A percentile compares a stretch with the other conserved stretches of the same genome.
Evolutionary conservation across 192 early-diverging fungal species (phyloP).

Genomic region (Lunasporangiospora selenospora): DNA sequence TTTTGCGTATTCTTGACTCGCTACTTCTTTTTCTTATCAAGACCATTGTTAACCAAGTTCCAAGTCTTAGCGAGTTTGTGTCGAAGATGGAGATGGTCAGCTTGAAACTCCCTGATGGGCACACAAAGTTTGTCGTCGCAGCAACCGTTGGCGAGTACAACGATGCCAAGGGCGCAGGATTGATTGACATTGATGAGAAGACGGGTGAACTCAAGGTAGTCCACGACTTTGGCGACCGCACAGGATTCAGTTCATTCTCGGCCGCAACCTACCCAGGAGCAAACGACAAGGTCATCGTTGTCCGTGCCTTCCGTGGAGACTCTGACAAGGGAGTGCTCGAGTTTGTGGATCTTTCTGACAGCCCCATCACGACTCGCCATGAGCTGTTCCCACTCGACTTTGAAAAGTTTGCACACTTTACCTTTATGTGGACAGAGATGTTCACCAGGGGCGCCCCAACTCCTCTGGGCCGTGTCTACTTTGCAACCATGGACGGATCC

Average conservation of each 20-base stretch:
- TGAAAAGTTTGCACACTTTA: conserved; percentile 14
- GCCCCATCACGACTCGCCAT: conserved; percentile 22
- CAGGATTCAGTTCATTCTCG: conserved; percentile 32
- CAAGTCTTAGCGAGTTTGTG: conserved; percentile 20
- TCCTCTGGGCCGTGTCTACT: conserved; percentile 49
- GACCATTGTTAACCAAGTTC: conserved; percentile 5
- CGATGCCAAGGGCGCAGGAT: conserved; percentile 21
- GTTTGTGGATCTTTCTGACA: conserved; percentile 26
- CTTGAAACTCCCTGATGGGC: conserved; percentile 20
- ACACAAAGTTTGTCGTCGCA: conserved; percentile 22
- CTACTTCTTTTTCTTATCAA: not conserved
- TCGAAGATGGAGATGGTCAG: conserved; percentile 20
- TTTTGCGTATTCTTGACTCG: not conserved
- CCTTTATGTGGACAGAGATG: conserved; percentile 24
- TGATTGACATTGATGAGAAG: conserved; percentile 27
- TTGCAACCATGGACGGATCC: conserved; percentile 68
- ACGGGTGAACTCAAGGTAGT: conserved; percentile 9
- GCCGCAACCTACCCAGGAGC: conserved; percentile 31
- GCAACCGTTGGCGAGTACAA: conserved; percentile 42
- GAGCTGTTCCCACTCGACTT: conserved; percentile 24
- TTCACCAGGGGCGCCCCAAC: conserved; percentile 45
- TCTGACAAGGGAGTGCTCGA: conserved; percentile 21
- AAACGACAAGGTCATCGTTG: conserved; percentile 25
- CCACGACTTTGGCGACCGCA: conserved; percentile 35
- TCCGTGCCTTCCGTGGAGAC: conserved; percentile 31